Conservation (phyloP, 148 eudicot species). For the Rhododendron kiyosumense region DNA sequence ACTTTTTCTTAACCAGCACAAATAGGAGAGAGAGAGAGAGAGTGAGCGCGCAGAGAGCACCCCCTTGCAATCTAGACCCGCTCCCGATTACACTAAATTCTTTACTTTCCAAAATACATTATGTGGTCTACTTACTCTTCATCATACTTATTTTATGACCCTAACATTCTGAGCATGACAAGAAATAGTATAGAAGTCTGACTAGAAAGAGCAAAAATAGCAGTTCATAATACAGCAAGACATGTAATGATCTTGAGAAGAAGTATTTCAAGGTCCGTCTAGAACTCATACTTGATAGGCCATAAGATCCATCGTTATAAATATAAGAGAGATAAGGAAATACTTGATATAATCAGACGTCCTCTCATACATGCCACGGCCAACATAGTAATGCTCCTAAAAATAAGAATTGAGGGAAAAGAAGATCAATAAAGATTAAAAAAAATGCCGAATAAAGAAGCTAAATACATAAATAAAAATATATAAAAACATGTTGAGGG, state of each 20-base stretch:
- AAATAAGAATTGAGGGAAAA: slow-evolving; percentile 7
- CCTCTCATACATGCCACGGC: slow-evolving; percentile 98
- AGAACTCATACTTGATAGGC: neutral
- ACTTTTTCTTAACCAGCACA: neutral
- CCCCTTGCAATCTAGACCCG: neutral
- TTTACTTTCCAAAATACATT: neutral
- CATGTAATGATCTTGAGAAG: neutral
- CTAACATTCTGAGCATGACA: neutral
- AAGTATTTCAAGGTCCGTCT: neutral
- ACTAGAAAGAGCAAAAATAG: neutral
- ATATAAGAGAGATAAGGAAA: slow-evolving; percentile 9
- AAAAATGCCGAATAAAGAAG: neutral
- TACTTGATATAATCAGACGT: slow-evolving; percentile 77
- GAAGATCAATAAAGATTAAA: slow-evolving; percentile 6
- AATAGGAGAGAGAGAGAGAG: neutral
- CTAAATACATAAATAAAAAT: neutral
- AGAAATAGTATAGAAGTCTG: neutral
- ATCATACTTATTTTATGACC: neutral
- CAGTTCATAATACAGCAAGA: neutral
- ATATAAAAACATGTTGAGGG: slow-evolving; percentile 5
- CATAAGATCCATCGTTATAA: neutral
- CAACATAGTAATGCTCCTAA: slow-evolving; percentile 95
- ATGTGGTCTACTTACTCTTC: neutral
- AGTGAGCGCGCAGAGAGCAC: neutral
- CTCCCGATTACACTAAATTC: neutral